These are phyloP conservation scores for Sarocladium brachiariae DNA, from an alignment of 2,329 filamentous ascomycete genomes.

Conservation along the genomic window DNA sequence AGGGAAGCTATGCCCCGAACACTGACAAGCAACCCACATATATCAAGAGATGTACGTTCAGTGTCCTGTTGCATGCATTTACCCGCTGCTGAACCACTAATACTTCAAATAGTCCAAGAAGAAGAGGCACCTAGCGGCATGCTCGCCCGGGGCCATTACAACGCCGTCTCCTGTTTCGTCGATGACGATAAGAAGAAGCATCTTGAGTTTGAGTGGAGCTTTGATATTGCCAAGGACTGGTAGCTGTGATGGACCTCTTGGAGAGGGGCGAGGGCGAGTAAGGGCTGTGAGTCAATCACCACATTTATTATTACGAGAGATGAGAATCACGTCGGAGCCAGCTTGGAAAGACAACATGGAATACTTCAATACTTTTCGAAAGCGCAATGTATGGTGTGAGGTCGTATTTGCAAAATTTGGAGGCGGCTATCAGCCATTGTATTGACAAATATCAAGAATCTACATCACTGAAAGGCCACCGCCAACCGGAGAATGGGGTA, in stretches of 20 bases:
- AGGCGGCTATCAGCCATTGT: neutral
- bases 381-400: no score
- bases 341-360: neutral
- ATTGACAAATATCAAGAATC: neutral
- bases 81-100: no score
- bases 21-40: slow-evolving; percentile 81
- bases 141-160: slow-evolving; percentile 84
- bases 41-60: slow-evolving; percentile 73
- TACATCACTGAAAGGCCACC: neutral
- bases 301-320: slow-evolving; percentile 14
- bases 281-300: no score
- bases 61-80: no score
- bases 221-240: slow-evolving; percentile 97
- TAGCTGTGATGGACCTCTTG: no score
- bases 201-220: slow-evolving; percentile 90
- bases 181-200: slow-evolving; percentile 92
- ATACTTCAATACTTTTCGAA: neutral
- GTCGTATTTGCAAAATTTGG: neutral
- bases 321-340: slow-evolving; percentile 13
- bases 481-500: neutral
- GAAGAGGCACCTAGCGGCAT: slow-evolving; percentile 91
- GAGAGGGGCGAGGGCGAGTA: no score
- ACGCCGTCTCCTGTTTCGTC: slow-evolving; percentile 80
- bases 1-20: slow-evolving; percentile 91
- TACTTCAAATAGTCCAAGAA: slow-evolving; percentile 60